Percentiles rank a stretch among this genome's conserved stretches.
Evolutionary conservation across 2,329 filamentous ascomycete genomes (phyloP).

Genomic region (Xylaria polymorpha): DNA sequence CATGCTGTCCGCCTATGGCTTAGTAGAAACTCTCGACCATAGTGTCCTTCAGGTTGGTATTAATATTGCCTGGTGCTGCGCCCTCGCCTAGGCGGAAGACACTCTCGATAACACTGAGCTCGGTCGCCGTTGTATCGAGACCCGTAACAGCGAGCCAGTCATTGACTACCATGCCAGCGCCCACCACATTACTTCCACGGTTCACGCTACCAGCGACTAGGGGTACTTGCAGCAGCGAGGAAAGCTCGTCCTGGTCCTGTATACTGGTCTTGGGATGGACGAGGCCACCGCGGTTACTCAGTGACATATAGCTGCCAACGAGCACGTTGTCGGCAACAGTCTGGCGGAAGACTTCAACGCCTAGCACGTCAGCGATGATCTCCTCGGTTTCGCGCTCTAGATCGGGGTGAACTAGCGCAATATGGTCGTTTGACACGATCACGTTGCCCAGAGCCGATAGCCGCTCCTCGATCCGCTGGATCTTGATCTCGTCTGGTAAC

Average conservation of each 20-base stretch:
- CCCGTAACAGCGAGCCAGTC: slow-evolving; percentile 97
- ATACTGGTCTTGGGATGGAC: slow-evolving; percentile 98
- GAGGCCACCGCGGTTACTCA: slow-evolving; percentile 95
- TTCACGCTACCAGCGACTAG: slow-evolving; percentile 95
- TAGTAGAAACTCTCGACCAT: slow-evolving; percentile 99
- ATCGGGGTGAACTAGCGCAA: slow-evolving; percentile 95
- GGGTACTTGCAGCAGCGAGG: slow-evolving; percentile 91
- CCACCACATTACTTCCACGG: slow-evolving; percentile 92
- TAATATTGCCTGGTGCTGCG: slow-evolving; percentile 79
- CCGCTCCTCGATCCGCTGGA: slow-evolving; percentile 97
- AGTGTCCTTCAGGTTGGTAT: slow-evolving; percentile 90
- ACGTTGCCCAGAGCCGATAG: slow-evolving; percentile 96
- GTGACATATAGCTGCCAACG: slow-evolving; percentile 94
- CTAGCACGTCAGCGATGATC: slow-evolving; percentile 94
- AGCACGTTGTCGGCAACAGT: slow-evolving; percentile 97
- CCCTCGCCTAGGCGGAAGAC: slow-evolving; percentile 96
- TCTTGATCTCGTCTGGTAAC: slow-evolving; percentile 89
- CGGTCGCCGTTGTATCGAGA: slow-evolving; percentile 94
- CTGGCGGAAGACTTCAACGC: slow-evolving; percentile 91
- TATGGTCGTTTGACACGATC: slow-evolving; percentile 96
- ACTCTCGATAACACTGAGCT: slow-evolving; percentile 94
- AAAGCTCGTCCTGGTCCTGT: slow-evolving; percentile 97
- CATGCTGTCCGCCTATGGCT: not conserved
- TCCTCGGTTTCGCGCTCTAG: slow-evolving; percentile 98
- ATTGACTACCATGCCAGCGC: slow-evolving; percentile 95